phyloP scores from a whole-genome alignment of 805 yeast genomes.

The Hemisphaericaspora nanyangensis region DNA sequence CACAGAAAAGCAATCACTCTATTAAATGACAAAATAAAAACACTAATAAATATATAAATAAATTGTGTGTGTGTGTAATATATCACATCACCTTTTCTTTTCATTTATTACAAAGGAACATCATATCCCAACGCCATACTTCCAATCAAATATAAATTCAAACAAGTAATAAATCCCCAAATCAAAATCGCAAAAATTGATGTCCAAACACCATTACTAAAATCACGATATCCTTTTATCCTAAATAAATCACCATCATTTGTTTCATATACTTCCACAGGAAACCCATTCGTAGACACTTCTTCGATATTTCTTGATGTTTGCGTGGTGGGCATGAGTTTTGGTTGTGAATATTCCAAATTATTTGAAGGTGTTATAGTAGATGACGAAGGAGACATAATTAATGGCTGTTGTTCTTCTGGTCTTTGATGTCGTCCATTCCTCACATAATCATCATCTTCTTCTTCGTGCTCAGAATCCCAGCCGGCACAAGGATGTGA shows the following conservation, averaged over 20 bases:
- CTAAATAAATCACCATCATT: conserved; percentile 15
- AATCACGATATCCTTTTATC: conserved; percentile 48
- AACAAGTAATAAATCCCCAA: conserved; percentile 68
- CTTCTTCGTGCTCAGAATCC: too few relatives aligned
- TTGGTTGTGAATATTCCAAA: conserved; percentile 1
- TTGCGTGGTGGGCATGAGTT: background rate
- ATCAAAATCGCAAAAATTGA: conserved; percentile 52
- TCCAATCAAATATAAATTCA: conserved; percentile 67
- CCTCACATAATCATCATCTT: conserved; percentile 27
- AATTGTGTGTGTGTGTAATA: too few relatives aligned
- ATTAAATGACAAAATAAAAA: background rate
- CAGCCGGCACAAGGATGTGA: conserved; percentile 42
- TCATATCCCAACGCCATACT: conserved; percentile 26
- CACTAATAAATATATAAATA: conserved; percentile 1
- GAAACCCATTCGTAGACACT: background rate
- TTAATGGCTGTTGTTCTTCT: conserved; percentile 17
- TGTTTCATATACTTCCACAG: conserved; percentile 5
- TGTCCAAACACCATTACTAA: conserved; percentile 62
- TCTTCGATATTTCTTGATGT: background rate
- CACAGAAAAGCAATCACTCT: too few relatives aligned
- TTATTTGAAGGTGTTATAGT: background rate
- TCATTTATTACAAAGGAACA: conserved; percentile 17
- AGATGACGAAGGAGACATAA: conserved; percentile 1
- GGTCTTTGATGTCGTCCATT: background rate
- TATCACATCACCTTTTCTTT: too few relatives aligned